phyloP scores from a whole-genome alignment of 176 grass and related monocot species.

The bread wheat (Triticum aestivum) region IWGSC_CS_RefSeq_v2.1 NC_057811.1:305523167-305523666 shows the following conservation, averaged over 20 bases:
- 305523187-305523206: background rate
- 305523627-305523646: constrained; percentile 70
- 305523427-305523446: background rate
- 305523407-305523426: background rate
- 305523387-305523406: background rate
- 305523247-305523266: too few relatives aligned
- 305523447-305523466: background rate
- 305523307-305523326: background rate
- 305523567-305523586: constrained; percentile 67
- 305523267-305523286: background rate
- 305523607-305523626: constrained; percentile 78
- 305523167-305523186: background rate
- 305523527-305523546: background rate
- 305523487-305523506: background rate
- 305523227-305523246: too few relatives aligned
- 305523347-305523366: background rate
- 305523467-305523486: background rate
- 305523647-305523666: constrained; percentile 63
- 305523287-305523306: background rate
- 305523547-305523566: constrained; percentile 37
- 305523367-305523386: background rate
- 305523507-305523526: background rate
- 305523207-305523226: too few relatives aligned
- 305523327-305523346: background rate
- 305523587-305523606: constrained; percentile 78